Base-by-base conservation (phyloP, 176 grass and related monocot species). In the Musa itinerans region DNA sequence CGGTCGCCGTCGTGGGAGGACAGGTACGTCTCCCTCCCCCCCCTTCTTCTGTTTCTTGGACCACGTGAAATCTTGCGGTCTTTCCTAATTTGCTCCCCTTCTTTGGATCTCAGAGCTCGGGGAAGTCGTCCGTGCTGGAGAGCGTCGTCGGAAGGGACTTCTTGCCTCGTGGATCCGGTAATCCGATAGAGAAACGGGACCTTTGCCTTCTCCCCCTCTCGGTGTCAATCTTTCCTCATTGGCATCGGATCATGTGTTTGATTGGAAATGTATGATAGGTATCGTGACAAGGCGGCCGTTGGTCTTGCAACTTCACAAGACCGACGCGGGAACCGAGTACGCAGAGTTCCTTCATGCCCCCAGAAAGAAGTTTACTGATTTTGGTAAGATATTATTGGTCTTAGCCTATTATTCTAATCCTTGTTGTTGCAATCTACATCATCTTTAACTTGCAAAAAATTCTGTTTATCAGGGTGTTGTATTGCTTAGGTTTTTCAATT, bases 81-180 rank as follows among this genome's bases (percentile, higher is more conserved):
- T 10, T 19, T 23, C 70, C 15, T 74, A 3, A 26, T 6, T 20
- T 17, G 4, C 21, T 17, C 1, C 1, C 10, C 9, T 15, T 53
- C 20, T 53, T 13, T 22, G 52, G 76, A 54, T 54, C 15, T 68
- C 52, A 78, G 77, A 78, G 77, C 23, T 78, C 77, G 65, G 77
- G 65, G 25, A 78, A 78, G 53, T 78, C 77, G 64, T 78, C 77
- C 52, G 77, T 78, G 52, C 20, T 78, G 24, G 77, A 78, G 27
- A 78, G 77, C 65, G 19, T 78, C 17, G 77, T 78, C 2, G 77
- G 77, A 12, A 23, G 65, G 23, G 77, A 78, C 53, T 78, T 78
- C 65, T 65, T 78, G 52, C 77, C 77, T 53, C 63, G 77, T 69
- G 77, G 77, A 69, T 78, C 77, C 34, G 77, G 77, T 78, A 56